Conservation (phyloP, 2,329 filamentous ascomycete species). For the Zasmidium angulare region DNA sequence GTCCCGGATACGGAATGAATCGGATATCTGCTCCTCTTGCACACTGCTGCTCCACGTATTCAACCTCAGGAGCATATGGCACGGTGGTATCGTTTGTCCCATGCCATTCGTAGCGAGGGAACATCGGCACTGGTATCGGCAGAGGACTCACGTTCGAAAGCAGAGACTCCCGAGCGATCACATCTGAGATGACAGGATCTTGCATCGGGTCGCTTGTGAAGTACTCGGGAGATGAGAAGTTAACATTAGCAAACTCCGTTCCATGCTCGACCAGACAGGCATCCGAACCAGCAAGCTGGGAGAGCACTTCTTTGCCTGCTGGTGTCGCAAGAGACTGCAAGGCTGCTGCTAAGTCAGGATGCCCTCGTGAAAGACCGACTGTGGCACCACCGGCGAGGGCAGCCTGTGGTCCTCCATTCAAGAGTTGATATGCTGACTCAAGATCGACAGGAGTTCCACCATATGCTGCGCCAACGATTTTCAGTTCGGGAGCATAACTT, state of each 20-base stretch:
- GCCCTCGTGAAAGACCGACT: not conserved
- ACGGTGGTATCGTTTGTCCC: not conserved
- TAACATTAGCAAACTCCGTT: not conserved
- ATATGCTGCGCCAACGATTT: not conserved
- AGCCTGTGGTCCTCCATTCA: not conserved
- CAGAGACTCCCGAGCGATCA: not conserved
- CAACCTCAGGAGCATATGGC: not conserved
- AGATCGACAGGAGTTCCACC: not conserved
- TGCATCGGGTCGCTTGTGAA: not conserved
- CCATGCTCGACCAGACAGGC: not conserved
- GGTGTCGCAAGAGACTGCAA: not conserved
- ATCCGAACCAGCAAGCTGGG: not conserved
- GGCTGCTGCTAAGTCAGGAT: not conserved
- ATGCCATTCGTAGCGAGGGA: not conserved
- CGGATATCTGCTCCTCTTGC: not conserved
- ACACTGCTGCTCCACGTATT: not conserved
- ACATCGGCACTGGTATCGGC: not conserved
- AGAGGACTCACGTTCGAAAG: not conserved
- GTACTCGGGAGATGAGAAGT: not conserved
- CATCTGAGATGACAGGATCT: not conserved
- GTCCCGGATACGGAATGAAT: not conserved
- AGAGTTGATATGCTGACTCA: not conserved
- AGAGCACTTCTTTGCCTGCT: not conserved
- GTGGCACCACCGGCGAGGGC: not conserved
- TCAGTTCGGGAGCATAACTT: not conserved